A percentile compares a stretch with the other conserved stretches of the same genome.
These are phyloP conservation scores for Aureobasidium musti DNA, from an alignment of 2,329 filamentous ascomycete genomes.

Conservation along the genomic window DNA sequence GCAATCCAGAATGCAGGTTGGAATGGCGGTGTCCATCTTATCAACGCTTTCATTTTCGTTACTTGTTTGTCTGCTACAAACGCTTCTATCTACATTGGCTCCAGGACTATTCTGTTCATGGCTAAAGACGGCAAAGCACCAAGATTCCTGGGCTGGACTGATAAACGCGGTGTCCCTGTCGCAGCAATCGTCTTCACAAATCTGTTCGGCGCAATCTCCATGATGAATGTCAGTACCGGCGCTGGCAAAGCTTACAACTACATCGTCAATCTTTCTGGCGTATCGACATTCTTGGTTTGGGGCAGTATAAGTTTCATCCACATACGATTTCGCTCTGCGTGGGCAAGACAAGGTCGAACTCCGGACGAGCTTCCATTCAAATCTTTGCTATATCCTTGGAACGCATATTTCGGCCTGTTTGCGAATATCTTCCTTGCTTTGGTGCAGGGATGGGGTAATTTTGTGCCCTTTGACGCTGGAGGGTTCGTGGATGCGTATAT, in stretches of 20 bases:
- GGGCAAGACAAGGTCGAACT: constrained; percentile 59
- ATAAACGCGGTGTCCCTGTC: constrained; percentile 60
- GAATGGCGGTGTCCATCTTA: constrained; percentile 70
- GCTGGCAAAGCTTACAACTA: constrained; percentile 63
- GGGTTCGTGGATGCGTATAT: constrained; percentile 60
- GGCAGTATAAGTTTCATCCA: constrained; percentile 69
- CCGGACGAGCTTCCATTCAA: constrained; percentile 54
- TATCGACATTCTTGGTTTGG: constrained; percentile 73
- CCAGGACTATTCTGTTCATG: constrained; percentile 74
- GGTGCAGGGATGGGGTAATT: constrained; percentile 57
- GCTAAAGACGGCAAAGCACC: constrained; percentile 73
- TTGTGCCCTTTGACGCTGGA: constrained; percentile 53
- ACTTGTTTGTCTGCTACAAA: constrained; percentile 73
- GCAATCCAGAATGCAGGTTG: constrained; percentile 74
- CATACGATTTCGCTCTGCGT: constrained; percentile 68
- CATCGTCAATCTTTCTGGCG: constrained; percentile 67
- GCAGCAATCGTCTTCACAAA: constrained; percentile 68
- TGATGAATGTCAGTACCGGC: constrained; percentile 72
- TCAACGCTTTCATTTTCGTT: constrained; percentile 75
- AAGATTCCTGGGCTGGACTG: constrained; percentile 66
- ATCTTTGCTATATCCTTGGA: constrained; percentile 55
- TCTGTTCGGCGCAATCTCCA: constrained; percentile 67
- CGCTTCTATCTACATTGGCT: constrained; percentile 74
- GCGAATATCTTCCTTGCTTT: constrained; percentile 55
- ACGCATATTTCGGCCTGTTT: constrained; percentile 52